Conservation (phyloP, 257 asterid species). For the Solanum habrochaites region DNA sequence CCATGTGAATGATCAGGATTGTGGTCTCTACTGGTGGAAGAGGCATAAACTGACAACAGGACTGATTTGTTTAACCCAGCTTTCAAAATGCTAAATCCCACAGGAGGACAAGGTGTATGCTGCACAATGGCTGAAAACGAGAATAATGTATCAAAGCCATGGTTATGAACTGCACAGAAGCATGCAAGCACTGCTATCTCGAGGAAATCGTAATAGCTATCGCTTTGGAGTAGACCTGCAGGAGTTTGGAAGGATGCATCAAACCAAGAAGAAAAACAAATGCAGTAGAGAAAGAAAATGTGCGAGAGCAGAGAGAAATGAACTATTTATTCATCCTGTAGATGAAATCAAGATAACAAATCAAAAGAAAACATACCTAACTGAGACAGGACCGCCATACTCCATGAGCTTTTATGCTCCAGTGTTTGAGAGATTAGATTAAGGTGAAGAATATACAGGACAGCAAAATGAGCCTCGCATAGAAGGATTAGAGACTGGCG, state of each 20-base stretch:
- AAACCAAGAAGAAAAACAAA: not conserved
- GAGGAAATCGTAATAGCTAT: conserved; percentile 70
- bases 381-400: conserved; percentile 63
- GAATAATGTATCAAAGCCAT: conserved; percentile 84
- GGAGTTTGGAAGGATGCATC: conserved; percentile 6
- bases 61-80: conserved; percentile 98
- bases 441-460: conserved; percentile 82
- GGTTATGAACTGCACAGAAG: conserved; percentile 90
- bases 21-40: conserved; percentile 55
- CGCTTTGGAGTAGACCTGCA: conserved; percentile 78
- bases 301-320: not conserved
- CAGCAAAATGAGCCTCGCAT: conserved; percentile 88
- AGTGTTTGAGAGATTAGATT: conserved; percentile 59
- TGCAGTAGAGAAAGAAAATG: not conserved
- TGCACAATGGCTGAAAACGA: conserved; percentile 86
- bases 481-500: conserved; percentile 83
- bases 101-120: conserved; percentile 75
- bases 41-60: conserved; percentile 87
- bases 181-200: conserved; percentile 87
- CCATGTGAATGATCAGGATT: conserved; percentile 64
- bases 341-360: conserved; percentile 7
- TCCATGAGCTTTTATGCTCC: conserved; percentile 54
- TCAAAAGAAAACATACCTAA: conserved; percentile 49
- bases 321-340: conserved; percentile 3
- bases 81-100: conserved; percentile 93